Base-by-base conservation (phyloP, 352 stramenopile genomes). In the Plasmopara muralis region DNA sequence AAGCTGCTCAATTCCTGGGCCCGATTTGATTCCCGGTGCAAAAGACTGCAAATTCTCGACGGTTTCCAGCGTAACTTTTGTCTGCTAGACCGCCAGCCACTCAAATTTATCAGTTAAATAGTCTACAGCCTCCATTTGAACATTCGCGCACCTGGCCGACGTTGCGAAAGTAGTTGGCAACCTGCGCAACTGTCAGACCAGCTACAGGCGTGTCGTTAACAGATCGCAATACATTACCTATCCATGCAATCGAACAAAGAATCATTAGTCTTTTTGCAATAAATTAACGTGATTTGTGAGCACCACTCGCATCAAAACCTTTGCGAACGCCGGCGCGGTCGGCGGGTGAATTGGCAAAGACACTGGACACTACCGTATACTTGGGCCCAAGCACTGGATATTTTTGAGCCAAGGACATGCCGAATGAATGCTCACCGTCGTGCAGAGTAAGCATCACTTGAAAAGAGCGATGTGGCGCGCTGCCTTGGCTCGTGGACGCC, bases 371-470 rank as follows among this genome's bases (percentile, higher is more conserved):
- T 16, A 75, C 60, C 4, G 73, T 75, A 28, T 62, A 83, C 35
- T 72, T 63, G 3, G 47, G 13, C 0, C 62, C 46, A 13, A 68
- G 14, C 0, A 61, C 20, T 2, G 41, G 42, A 0, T 43, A 52
- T 28, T 60, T 61, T 48, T 80, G 70, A 30, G 74, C 72, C 9
- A 89, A 60, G 40, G 74, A 83, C 72, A 89, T 87, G 42, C 79
- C 79, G 41, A 89, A 89, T 13, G 74, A 85, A 4, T 61, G 57
- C 43, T 89, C 79, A 35, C 63, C 57, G 13, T 58, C n/a, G 9
- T 51, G 50, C 51, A 85, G 77, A n/a, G 41, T 52, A 40, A 85
- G 61, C n/a, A 66, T 47, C n/a, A 80, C 51, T 3, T 65, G 55
- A n/a, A 74, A 15, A 12, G 64, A 39, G 43, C 39, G 42, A 20